Evolutionary conservation across 75 land plant genomes (phyloP).

Genomic region (Cunninghamia lanceolata): DNA sequence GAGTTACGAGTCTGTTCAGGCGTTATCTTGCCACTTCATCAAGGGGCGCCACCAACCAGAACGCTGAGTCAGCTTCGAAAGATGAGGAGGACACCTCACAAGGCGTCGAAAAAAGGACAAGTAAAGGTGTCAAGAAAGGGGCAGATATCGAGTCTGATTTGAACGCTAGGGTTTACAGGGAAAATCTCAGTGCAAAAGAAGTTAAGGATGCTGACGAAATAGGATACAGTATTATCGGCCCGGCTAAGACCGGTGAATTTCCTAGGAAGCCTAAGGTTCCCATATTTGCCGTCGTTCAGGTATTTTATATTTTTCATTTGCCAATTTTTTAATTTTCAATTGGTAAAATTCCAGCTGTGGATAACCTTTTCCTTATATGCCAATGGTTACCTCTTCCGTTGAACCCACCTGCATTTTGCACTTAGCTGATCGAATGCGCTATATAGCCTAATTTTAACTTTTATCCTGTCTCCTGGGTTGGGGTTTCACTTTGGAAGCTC

Average conservation of each 20-base stretch:
- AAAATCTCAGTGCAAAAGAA: not conserved
- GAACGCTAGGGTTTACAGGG: slow-evolving; percentile 10
- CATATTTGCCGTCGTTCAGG: slow-evolving; percentile 5
- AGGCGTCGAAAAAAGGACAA: not conserved
- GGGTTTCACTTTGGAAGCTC: not conserved
- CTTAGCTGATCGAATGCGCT: not conserved
- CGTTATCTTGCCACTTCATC: not conserved
- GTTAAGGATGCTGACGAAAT: not conserved
- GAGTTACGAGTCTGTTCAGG: not conserved
- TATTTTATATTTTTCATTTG: not conserved
- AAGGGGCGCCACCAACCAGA: not conserved
- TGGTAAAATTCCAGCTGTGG: not conserved
- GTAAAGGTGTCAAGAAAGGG: not conserved
- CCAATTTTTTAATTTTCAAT: not conserved
- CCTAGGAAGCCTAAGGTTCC: not conserved
- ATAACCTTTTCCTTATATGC: not conserved
- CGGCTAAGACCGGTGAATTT: not conserved
- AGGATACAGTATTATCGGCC: not conserved
- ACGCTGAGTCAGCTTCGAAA: not conserved
- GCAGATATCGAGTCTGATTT: not conserved
- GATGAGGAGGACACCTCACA: not conserved
- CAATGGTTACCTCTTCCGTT: not conserved
- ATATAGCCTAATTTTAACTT: not conserved
- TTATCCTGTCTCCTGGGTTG: too few species aligned
- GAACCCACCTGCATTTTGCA: not conserved